Conservation (phyloP, 495 filamentous ascomycete species). For the Talaromyces liani region DNA sequence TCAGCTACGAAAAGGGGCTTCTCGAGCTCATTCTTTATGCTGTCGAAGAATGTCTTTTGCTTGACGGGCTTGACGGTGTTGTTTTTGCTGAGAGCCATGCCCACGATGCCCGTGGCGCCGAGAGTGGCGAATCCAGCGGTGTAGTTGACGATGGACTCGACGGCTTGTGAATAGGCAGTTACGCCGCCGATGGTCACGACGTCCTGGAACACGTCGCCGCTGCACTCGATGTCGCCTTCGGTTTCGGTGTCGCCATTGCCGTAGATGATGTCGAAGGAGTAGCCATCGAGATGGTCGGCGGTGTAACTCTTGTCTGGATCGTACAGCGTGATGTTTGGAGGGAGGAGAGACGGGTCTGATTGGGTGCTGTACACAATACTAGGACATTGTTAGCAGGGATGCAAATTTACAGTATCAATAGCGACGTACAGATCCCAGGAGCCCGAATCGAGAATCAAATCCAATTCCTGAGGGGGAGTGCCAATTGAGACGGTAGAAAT, state of each 20-base stretch:
- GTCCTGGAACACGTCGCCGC: slow-evolving; percentile 63
- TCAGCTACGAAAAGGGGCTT: slow-evolving; percentile 59
- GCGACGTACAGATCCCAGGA: slow-evolving; percentile 61
- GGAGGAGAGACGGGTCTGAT: neutral
- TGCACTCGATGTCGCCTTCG: slow-evolving; percentile 37
- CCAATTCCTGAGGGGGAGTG: neutral
- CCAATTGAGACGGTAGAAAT: neutral
- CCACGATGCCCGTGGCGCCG: slow-evolving; percentile 44
- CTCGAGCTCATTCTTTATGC: slow-evolving; percentile 49
- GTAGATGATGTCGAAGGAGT: slow-evolving; percentile 63
- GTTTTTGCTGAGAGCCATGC: slow-evolving; percentile 61
- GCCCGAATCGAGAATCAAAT: slow-evolving; percentile 49
- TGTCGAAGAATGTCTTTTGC: slow-evolving; percentile 69
- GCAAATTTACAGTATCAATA: neutral
- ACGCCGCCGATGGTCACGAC: slow-evolving; percentile 59
- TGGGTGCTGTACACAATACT: slow-evolving; percentile 2
- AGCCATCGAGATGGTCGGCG: slow-evolving; percentile 39
- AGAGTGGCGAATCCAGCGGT: slow-evolving; percentile 44
- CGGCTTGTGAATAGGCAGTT: slow-evolving; percentile 55
- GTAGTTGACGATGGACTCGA: slow-evolving; percentile 58
- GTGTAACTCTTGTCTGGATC: slow-evolving; percentile 27
- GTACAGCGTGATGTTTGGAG: slow-evolving; percentile 1
- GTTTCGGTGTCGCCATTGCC: slow-evolving; percentile 45
- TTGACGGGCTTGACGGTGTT: slow-evolving; percentile 54
- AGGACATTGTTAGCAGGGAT: neutral